Base-by-base conservation (phyloP, 2,329 filamentous ascomycete species). In the Aspergillus piperis region DNA sequence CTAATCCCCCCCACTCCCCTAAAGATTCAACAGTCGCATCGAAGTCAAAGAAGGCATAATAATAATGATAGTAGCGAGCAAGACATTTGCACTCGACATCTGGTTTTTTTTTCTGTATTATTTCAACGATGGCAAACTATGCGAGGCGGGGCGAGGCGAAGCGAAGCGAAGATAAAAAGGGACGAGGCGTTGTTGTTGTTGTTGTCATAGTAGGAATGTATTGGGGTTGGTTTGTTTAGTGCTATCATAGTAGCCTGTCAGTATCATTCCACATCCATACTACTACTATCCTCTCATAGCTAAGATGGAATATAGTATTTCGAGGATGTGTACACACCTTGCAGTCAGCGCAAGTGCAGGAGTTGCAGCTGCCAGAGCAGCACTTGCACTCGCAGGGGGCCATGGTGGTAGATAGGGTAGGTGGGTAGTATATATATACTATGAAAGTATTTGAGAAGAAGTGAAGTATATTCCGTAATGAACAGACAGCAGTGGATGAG, bases 381-480 rank as follows among this genome's bases (percentile, higher is more conserved):
- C 53, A 55, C 39, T 55, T 55, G 53, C 53, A 55, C 25, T 23
- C 41, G 53, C 53, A 55, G 27, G 53, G 53, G 44, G 53, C 44
- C 53, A 55, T 55, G 39, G 8, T 55, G 53, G 1, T 21, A 11
- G 44, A 15, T 23, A 11, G 23, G 6, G 47, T 21, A 19, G 4
- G 17, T 19, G 17, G 17, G 17, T 19, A 19, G 17, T 19, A 19
- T 36, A 13, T 36, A 44, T 23, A 44, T 44, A 44, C 41, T 44
- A 44, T 19, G 21, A 19, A 7, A 44, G 17, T 42, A 11, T 42
- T 42, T 8, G 41, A 42, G 2, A 17, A 5, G 13, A 6, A 13
- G 32, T 5, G 11, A 36, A 36, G 11, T 36, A 13, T 36, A 11
- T 3, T 36, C 1, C 5, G 32, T 13, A 36, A 11, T 36, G 32